Evolutionary conservation across 2,329 filamentous ascomycete genomes (phyloP), one percentile per base, ranked within the genome.

Genomic region (Clonostachys rhizophaga): DNA sequence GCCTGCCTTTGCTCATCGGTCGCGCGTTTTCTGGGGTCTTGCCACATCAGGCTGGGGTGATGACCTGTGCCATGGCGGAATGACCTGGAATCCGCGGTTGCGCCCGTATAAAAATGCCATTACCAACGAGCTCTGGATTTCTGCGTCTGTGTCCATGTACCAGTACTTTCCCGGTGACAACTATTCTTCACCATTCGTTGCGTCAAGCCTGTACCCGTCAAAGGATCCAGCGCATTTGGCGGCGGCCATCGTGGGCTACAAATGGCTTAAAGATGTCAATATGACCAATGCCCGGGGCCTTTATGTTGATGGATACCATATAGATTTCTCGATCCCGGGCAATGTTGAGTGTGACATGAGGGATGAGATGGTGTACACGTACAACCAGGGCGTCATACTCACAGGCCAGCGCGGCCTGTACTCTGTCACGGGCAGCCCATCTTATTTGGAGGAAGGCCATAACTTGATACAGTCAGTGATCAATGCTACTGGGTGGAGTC

Each of bases 81-180:
- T 97, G 87, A 79, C 83, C 13, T 97, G 92, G 92, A 95, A 88
- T 54, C 89, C 89, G 4, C 79, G 81, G 35, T 69, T 92, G 30
- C 66, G 76, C 37, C 90, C 91, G 0, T 97, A 96, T 71, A 97
- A 96, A 62, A 97, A 97, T 59, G 90, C 92, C 52, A 95, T 97
- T 57, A 97, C 92, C 33, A 96, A 96, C 59, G 83, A 96, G 62
- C 78, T 96, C 2, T 96, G 81, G 68, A 89, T 96, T 50, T 78
- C 91, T 0, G 90, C 89, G 0, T 94, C 88, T 18, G 79, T 92
- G 35, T 81, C 78, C 46, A 96, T 97, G 92, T 96, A 95, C 61
- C 76, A 94, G 6, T 79, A 92, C 60, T 95, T 91, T 54, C 89
- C 91, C 0, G 89, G 90, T 1, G 90, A 96, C 61, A 67, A 76